Evolutionary conservation across 495 filamentous ascomycete genomes (phyloP).

Genomic region (Annulohypoxylon maeteangense): DNA sequence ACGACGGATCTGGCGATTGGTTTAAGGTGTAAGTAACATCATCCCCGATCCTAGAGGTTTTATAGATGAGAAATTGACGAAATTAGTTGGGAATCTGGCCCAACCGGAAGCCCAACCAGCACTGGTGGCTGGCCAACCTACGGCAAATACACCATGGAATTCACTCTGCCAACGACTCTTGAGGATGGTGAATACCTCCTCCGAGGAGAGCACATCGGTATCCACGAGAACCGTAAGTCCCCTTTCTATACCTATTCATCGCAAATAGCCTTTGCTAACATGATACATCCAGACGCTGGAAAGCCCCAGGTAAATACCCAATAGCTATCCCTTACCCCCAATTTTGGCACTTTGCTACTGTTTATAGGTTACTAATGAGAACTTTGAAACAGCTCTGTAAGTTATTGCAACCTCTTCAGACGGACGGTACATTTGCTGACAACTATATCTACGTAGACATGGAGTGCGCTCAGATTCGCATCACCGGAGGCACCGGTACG

Average conservation of each 20-base stretch:
- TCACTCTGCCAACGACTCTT: slow-evolving; percentile 59
- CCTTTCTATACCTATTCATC: slow-evolving; percentile 1
- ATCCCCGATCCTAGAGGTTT: background rate
- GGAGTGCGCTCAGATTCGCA: slow-evolving; percentile 64
- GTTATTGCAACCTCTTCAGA: slow-evolving; percentile 37
- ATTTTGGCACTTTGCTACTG: too few relatives aligned
- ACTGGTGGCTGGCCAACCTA: slow-evolving; percentile 52
- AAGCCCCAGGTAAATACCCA: too few relatives aligned
- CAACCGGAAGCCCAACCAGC: slow-evolving; percentile 41
- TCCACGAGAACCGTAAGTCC: slow-evolving; percentile 55
- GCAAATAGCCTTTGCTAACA: slow-evolving; percentile 18
- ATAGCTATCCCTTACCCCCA: too few relatives aligned
- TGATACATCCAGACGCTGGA: slow-evolving; percentile 22
- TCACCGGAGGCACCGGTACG: slow-evolving; percentile 57
- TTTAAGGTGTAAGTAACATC: slow-evolving; percentile 61
- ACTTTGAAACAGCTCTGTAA: slow-evolving; percentile 43
- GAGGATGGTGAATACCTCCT: slow-evolving; percentile 66
- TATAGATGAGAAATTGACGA: slow-evolving; percentile 6
- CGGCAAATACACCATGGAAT: slow-evolving; percentile 56
- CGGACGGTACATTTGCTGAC: slow-evolving; percentile 7
- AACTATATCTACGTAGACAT: slow-evolving; percentile 61
- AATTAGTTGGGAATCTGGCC: slow-evolving; percentile 47
- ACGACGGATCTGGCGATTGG: slow-evolving; percentile 62
- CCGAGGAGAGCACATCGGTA: slow-evolving; percentile 65
- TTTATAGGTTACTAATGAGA: too few relatives aligned